These are phyloP conservation scores for Ceratonia siliqua DNA, from an alignment of 306 rosid genomes.

Conservation along the genomic window DNA sequence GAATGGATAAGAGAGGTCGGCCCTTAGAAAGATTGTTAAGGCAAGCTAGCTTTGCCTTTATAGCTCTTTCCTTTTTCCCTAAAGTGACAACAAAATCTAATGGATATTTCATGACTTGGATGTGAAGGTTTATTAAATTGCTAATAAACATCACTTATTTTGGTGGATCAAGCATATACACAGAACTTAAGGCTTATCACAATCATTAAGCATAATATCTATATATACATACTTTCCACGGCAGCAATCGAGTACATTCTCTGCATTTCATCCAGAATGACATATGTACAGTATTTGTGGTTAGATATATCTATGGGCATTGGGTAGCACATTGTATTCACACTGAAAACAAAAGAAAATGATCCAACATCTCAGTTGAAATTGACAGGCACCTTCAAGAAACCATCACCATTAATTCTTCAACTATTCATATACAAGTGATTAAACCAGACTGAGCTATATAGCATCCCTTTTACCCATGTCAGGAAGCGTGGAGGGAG, in stretches of 20 bases:
- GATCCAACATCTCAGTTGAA: slow-evolving; percentile 2
- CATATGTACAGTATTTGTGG: slow-evolving; percentile 25
- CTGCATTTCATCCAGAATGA: slow-evolving; percentile 32
- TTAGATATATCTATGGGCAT: slow-evolving; percentile 12
- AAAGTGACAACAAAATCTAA: slow-evolving; percentile 50
- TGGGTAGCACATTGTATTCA: slow-evolving; percentile 27
- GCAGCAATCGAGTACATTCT: slow-evolving; percentile 33
- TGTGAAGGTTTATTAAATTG: slow-evolving; percentile 41
- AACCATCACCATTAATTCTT: background rate
- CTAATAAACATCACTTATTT: slow-evolving; percentile 28
- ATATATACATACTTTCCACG: slow-evolving; percentile 16
- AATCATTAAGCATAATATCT: slow-evolving; percentile 30
- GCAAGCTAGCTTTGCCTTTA: slow-evolving; percentile 42
- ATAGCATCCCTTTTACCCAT: no score
- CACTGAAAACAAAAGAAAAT: slow-evolving; percentile 29
- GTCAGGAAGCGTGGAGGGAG: no score
- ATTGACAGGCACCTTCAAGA: slow-evolving; percentile 12
- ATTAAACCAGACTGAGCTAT: no score
- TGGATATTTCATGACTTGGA: slow-evolving; percentile 45
- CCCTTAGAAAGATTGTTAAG: slow-evolving; percentile 38
- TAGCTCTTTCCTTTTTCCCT: slow-evolving; percentile 44
- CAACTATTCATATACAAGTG: no score
- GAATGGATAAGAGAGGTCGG: no score
- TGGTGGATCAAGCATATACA: background rate
- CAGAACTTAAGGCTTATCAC: slow-evolving; percentile 5